Evolutionary conservation across 331 rosid species (phyloP), one percentile per base, ranked within the genome.

Genomic region (Stylosanthes scabra): DNA sequence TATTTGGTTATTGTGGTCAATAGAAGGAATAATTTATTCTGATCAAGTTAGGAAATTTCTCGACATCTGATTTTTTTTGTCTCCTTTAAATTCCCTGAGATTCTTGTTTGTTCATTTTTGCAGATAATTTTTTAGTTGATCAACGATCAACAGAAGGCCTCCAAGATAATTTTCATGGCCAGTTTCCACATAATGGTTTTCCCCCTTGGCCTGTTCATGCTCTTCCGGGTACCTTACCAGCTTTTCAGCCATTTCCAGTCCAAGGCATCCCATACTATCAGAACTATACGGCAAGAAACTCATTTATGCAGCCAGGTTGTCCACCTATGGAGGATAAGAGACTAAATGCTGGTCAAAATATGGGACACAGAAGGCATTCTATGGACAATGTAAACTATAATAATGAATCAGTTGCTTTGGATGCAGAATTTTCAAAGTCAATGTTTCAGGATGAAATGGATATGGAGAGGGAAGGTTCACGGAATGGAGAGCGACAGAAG

Each of bases 261-360:
- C 93, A 88, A 79, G 97, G 97, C 72, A 82, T 91, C 71, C 95
- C 97, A 44, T 93, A 93, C 83, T 89, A 85, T 84, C 96, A 80
- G 76, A 85, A 71, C 69, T 88, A 81, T 84, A 89, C 89, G 3
- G 98, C 90, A 77, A 81, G 80, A 72, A 59, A 83, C 76, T 91
- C 85, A 0, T 81, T 49, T 73, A 80, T 79, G 74, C 97, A 82
- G 78, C 85, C 91, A 34, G n/a, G n/a, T n/a, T n/a, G n/a, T n/a
- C n/a, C n/a, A n/a, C n/a, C n/a, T n/a, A n/a, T n/a, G n/a, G 97
- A 88, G 61, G 93, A 89, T 77, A 83, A 86, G 27, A 76, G 93
- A 70, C 58, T 75, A 73, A 68, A 82, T 70, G 70, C 79, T 47
- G 85, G 82, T 77, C 81, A 78, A 62, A 89, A 71, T 58, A 66